Evolutionary conservation across 495 filamentous ascomycete genomes (phyloP), one percentile per base, ranked within the genome.

Genomic region (Astrothelium macrocarpum): DNA sequence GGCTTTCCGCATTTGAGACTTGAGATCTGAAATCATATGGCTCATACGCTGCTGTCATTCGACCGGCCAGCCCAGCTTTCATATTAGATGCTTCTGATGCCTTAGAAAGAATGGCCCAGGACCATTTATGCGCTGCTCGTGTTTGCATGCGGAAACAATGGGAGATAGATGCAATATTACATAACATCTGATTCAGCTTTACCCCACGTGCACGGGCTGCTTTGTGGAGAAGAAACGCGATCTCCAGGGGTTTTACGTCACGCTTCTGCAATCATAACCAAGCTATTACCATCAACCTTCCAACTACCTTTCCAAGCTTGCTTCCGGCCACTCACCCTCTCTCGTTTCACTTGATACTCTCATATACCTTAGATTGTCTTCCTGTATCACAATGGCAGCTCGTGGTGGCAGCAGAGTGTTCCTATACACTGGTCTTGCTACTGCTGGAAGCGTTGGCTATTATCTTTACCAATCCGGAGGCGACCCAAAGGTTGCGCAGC

Each of bases 401-500:
- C 49, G 49, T 29, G 49, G 49, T 28, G 49, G 49, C 29, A 56
- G 49, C 49, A 56, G 20, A 12, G 9, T 9, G 25, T 56, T 56
- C 29, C 2, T 56, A 16, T 56, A 56, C 49, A 29, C 23, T 29
- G 90, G 85, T 65, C 70, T 85, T 59, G 81, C 79, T 16, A 87
- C 81, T 49, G 88, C 81, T 20, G 87, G 84, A 62, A 84, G 83
- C 43, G 79, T 83, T 49, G 93, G 87, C 18, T 97, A 97, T 82
- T 98, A 97, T 79, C 80, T 97, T 61, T 97, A 96, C 77, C 80
- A 77, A 26, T 89, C 93, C 0, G 91, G 92, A 59, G 94, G 94
- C 39, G 80, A 87, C 72, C 83, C 89, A n/a, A 85, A 87, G 64
- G 82, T 82, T 31, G 93, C 93, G 12, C 82, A 88, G 80, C 89